Conservation (phyloP, 257 asterid species). For the Rubia yunnanensis region DNA sequence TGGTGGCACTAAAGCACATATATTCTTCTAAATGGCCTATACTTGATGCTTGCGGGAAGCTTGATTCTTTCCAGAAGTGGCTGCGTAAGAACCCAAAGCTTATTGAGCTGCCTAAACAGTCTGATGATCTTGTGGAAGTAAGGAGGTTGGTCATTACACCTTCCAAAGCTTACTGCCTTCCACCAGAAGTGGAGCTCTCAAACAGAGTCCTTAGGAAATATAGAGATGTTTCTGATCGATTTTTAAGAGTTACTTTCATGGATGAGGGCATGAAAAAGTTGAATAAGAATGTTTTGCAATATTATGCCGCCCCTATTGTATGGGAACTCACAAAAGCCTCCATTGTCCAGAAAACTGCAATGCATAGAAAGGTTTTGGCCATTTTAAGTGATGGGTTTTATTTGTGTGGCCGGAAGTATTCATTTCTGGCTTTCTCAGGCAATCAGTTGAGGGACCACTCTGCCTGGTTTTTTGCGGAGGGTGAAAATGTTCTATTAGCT, state of each 20-base stretch:
- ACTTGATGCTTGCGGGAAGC: slow-evolving; percentile 44
- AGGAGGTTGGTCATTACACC: slow-evolving; percentile 76
- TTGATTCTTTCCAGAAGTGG: slow-evolving; percentile 44
- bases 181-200: slow-evolving; percentile 73
- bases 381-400: slow-evolving; percentile 43
- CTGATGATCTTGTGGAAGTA: slow-evolving; percentile 62
- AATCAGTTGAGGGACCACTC: slow-evolving; percentile 86
- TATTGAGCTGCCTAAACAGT: slow-evolving; percentile 38
- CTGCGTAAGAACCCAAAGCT: slow-evolving; percentile 55
- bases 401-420: slow-evolving; percentile 66
- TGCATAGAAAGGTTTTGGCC: slow-evolving; percentile 63
- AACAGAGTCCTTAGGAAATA: slow-evolving; percentile 73
- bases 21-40: slow-evolving; percentile 50
- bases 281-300: slow-evolving; percentile 47
- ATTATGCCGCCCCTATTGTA: slow-evolving; percentile 49
- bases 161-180: slow-evolving; percentile 72
- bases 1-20: slow-evolving; percentile 56
- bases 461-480: slow-evolving; percentile 95
- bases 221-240: slow-evolving; percentile 50
- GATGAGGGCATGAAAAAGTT: slow-evolving; percentile 82
- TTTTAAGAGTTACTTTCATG: slow-evolving; percentile 83
- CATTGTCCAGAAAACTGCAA: slow-evolving; percentile 45
- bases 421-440: slow-evolving; percentile 81
- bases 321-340: slow-evolving; percentile 35
- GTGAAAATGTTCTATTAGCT: slow-evolving; percentile 21